Conservation (phyloP, 768 basidiomycete genomes). For the Boletus eberwhitei region DNA sequence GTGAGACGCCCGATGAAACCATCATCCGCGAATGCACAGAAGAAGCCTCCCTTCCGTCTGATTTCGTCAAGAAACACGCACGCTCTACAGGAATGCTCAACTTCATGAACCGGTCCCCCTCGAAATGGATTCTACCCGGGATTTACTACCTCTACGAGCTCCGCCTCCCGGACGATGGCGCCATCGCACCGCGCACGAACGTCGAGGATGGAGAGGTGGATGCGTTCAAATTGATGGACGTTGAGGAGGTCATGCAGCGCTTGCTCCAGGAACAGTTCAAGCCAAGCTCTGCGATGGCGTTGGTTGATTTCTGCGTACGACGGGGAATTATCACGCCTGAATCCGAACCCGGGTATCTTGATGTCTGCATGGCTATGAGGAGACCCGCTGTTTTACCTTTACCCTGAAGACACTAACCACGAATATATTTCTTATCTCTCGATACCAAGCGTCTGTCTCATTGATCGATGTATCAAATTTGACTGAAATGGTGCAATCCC, state of each 20-base stretch:
- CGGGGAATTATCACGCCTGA: conserved; percentile 31
- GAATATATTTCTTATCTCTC: not conserved
- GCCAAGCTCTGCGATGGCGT: conserved; percentile 41
- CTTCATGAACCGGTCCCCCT: conserved; percentile 41
- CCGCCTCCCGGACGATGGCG: conserved; percentile 34
- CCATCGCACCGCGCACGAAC: conserved; percentile 36
- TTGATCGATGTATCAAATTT: not conserved
- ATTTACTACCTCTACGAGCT: conserved; percentile 46
- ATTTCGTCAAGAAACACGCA: conserved; percentile 33
- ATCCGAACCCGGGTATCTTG: conserved; percentile 22
- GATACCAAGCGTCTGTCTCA: not conserved
- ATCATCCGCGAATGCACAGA: conserved; percentile 42
- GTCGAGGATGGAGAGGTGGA: conserved; percentile 42
- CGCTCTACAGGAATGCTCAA: conserved; percentile 38
- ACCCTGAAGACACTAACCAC: conserved; percentile 7
- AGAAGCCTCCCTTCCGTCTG: conserved; percentile 40
- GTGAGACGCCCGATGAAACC: conserved; percentile 35
- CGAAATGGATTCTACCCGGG: conserved; percentile 43
- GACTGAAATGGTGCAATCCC: not conserved
- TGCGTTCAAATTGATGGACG: conserved; percentile 37
- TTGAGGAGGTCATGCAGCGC: conserved; percentile 31
- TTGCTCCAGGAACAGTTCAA: conserved; percentile 39
- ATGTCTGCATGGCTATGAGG: conserved; percentile 24
- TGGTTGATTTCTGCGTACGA: conserved; percentile 41
- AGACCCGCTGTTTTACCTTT: conserved; percentile 17